These are phyloP conservation scores for Bretschneidera sinensis DNA, from an alignment of 345 rosid species.

Conservation along the genomic window DNA sequence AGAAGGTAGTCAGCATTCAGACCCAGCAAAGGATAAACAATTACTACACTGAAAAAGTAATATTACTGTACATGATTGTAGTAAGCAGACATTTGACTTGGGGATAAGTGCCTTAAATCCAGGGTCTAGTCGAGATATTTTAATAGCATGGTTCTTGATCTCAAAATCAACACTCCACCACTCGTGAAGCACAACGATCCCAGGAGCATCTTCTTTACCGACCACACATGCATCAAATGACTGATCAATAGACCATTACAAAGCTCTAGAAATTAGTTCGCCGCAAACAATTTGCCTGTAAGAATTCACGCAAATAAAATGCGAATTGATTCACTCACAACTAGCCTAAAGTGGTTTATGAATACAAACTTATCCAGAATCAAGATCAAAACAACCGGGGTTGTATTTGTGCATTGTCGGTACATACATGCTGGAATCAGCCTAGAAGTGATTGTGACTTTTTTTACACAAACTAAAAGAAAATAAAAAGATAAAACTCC, in stretches of 20 bases:
- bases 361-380: no score
- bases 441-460: no score
- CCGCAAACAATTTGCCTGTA: not conserved
- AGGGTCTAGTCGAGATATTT: constrained; percentile 72
- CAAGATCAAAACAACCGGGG: no score
- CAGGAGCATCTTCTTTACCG: constrained; percentile 88
- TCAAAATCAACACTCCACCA: constrained; percentile 99
- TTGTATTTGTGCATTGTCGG: no score
- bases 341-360: no score
- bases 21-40: not conserved
- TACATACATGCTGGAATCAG: no score
- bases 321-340: no score
- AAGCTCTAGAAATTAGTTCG: not conserved
- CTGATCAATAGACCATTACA: constrained; percentile 28
- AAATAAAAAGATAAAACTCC: no score
- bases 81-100: constrained; percentile 39
- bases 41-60: not conserved
- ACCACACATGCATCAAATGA: constrained; percentile 87
- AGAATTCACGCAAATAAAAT: no score
- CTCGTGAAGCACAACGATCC: constrained; percentile 88
- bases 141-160: constrained; percentile 85
- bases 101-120: constrained; percentile 91
- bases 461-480: no score
- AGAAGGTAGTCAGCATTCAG: not conserved
- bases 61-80: no score